A percentile compares a stretch with the other conserved stretches of the same genome.
Conservation (phyloP, 257 asterid genomes). For the Rauvolfia tetraphylla region DNA sequence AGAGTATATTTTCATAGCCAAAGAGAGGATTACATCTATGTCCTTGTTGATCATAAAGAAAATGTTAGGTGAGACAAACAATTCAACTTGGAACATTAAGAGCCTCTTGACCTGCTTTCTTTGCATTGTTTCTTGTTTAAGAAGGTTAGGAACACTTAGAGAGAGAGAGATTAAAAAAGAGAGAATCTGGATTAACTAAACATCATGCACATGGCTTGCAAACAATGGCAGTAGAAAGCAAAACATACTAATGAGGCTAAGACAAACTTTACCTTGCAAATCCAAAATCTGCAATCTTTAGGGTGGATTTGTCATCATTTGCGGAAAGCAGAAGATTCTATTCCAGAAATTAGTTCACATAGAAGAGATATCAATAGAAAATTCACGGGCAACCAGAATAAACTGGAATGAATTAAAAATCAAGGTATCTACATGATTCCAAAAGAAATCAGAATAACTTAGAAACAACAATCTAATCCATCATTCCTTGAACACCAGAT, state of each 20-base stretch:
- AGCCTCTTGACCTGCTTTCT: neutral
- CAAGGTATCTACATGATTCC: neutral
- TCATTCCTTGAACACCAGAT: neutral
- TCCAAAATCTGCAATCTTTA: conserved; percentile 59
- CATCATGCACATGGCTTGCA: neutral
- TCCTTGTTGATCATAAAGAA: neutral
- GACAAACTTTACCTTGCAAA: conserved; percentile 65
- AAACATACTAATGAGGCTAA: neutral
- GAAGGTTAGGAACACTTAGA: neutral
- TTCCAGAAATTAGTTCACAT: conserved; percentile 12
- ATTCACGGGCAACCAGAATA: neutral
- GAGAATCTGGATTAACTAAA: neutral
- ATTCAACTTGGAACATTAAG: neutral
- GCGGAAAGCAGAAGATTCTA: conserved; percentile 52
- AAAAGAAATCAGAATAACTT: neutral
- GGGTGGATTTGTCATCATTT: conserved; percentile 35
- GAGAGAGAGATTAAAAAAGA: conserved; percentile 3
- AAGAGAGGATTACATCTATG: neutral
- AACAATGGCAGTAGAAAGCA: neutral
- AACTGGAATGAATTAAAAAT: neutral
- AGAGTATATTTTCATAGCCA: neutral
- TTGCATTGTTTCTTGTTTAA: neutral
- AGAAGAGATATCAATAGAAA: neutral
- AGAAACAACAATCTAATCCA: neutral
- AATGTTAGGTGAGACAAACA: neutral